Conservation (phyloP, 495 filamentous ascomycete genomes). For the Trichoderma erinaceum region DNA sequence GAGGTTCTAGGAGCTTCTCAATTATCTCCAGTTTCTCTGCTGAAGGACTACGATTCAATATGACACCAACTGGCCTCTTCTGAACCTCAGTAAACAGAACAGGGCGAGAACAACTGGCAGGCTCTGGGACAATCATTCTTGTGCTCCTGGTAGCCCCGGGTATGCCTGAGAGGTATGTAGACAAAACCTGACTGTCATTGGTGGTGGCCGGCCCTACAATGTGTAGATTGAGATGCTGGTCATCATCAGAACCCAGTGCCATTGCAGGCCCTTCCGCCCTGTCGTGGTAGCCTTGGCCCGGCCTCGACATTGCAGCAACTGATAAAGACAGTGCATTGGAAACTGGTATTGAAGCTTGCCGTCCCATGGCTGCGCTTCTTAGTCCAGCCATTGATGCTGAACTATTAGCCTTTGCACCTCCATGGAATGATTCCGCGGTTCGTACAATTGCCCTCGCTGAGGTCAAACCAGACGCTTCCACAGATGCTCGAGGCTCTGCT, state of each 20-base stretch:
- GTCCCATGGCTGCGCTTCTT: neutral
- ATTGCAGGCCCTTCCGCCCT: neutral
- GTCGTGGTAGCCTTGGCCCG: neutral
- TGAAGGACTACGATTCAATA: slow-evolving; percentile 42
- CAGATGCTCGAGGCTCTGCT: neutral
- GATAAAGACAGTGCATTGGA: neutral
- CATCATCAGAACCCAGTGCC: slow-evolving; percentile 22
- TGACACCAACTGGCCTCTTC: slow-evolving; percentile 41
- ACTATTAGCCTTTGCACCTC: neutral
- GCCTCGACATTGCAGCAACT: neutral
- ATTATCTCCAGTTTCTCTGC: slow-evolving; percentile 50
- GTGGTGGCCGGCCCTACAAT: slow-evolving; percentile 48
- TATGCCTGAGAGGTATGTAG: slow-evolving; percentile 42
- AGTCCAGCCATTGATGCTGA: neutral
- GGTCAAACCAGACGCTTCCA: neutral
- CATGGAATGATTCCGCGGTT: neutral
- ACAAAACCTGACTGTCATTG: slow-evolving; percentile 48
- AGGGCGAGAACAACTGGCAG: slow-evolving; percentile 13
- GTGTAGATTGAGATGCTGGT: slow-evolving; percentile 34
- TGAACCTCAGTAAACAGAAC: slow-evolving; percentile 18
- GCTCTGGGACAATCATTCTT: slow-evolving; percentile 20
- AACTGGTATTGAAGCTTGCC: neutral
- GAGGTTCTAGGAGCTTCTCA: slow-evolving; percentile 49
- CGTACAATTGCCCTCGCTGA: neutral
- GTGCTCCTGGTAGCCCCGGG: slow-evolving; percentile 11